Evolutionary conservation across 2,329 filamentous ascomycete genomes (phyloP).

Genomic region (Fusarium chuoi): DNA sequence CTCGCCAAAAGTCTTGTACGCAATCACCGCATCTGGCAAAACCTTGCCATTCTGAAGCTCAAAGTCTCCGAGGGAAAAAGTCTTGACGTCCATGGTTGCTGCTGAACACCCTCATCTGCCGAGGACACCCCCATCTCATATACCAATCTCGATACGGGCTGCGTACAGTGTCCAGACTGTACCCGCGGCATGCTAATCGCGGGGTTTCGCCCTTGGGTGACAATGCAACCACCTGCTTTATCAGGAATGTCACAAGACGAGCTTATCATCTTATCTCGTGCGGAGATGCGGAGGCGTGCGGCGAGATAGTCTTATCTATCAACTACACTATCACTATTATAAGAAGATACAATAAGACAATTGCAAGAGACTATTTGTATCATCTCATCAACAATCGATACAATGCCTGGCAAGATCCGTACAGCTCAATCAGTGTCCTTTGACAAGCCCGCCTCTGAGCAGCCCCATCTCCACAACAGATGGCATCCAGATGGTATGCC

Average conservation of each 20-base stretch:
- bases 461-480: conserved; percentile 66
- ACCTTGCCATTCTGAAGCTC: conserved; percentile 71
- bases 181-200: not conserved
- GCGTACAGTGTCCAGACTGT: not conserved
- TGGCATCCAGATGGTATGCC: conserved; percentile 89
- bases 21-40: conserved; percentile 73
- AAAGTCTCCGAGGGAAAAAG: conserved; percentile 72
- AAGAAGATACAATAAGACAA: not conserved
- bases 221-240: conserved; percentile 27
- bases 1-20: conserved; percentile 81
- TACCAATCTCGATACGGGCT: not conserved
- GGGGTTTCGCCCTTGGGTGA: conserved; percentile 30
- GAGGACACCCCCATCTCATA: conserved; percentile 7
- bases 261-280: conserved; percentile 32
- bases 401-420: conserved; percentile 41
- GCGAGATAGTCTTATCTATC: conserved; percentile 18
- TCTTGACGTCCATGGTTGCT: conserved; percentile 29
- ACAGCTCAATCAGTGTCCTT: conserved; percentile 42
- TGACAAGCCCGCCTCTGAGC: conserved; percentile 42
- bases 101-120: not conserved
- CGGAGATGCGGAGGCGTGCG: conserved; percentile 19
- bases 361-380: not conserved
- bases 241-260: conserved; percentile 25
- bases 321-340: not conserved
- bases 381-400: not conserved